Evolutionary conservation across 2,329 filamentous ascomycete genomes (phyloP).

Genomic region (Aspergillus piperis): DNA sequence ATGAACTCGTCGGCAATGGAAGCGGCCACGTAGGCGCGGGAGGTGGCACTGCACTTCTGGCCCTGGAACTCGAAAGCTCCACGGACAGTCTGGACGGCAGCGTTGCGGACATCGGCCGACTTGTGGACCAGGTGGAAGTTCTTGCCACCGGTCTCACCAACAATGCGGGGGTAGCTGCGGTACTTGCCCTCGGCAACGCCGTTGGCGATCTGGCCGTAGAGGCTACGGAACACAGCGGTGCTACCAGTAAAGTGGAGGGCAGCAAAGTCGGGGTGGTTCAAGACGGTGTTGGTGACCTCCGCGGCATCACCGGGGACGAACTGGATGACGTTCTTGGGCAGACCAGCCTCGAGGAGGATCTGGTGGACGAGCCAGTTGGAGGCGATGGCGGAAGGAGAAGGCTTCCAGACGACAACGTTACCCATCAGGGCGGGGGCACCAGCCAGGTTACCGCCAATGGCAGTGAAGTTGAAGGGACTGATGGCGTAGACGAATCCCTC

Average conservation of each 20-base stretch:
- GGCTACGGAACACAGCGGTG: constrained; percentile 83
- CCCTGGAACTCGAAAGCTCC: constrained; percentile 90
- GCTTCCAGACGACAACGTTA: constrained; percentile 96
- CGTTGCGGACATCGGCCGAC: constrained; percentile 75
- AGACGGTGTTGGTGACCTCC: constrained; percentile 74
- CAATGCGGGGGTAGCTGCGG: constrained; percentile 80
- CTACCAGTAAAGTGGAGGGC: constrained; percentile 95
- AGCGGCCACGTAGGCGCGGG: constrained; percentile 73
- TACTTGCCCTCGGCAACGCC: constrained; percentile 82
- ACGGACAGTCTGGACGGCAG: constrained; percentile 77
- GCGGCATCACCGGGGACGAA: constrained; percentile 88
- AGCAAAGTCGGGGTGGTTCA: constrained; percentile 78
- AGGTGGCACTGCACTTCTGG: constrained; percentile 87
- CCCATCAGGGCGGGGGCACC: constrained; percentile 83
- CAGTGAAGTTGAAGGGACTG: constrained; percentile 96
- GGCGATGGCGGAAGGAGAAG: constrained; percentile 84
- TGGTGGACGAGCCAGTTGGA: constrained; percentile 89
- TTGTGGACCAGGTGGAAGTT: constrained; percentile 86
- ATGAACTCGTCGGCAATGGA: constrained; percentile 75
- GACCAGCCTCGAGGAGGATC: constrained; percentile 85
- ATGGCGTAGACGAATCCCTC: constrained; percentile 96
- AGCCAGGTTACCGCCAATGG: constrained; percentile 84
- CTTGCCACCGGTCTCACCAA: constrained; percentile 90
- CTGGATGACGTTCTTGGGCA: constrained; percentile 87
- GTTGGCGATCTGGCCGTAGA: constrained; percentile 83